Base-by-base conservation (phyloP, 108 stramenopile genomes). In the Discostella pseudostelligera region DNA sequence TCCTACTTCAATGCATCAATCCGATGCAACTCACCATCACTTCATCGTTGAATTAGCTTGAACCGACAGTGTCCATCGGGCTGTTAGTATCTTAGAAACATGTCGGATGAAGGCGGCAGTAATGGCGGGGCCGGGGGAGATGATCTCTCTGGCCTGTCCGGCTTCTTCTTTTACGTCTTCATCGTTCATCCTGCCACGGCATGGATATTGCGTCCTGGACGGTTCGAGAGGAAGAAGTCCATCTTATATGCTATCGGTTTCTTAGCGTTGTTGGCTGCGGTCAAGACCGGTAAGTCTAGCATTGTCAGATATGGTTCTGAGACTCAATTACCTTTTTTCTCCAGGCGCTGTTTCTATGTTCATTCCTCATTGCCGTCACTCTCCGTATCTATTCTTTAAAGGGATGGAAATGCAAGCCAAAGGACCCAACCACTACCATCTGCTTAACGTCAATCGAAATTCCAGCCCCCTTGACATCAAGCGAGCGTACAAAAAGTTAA, bases 171-270 rank as follows among this genome's bases (percentile, higher is more conserved):
- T 56, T 98, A 97, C 67, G 81, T 88, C 25, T 86, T 97, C 65
- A 94, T 98, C 58, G 95, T 98, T 7, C 96, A 97, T 78, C 97
- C 97, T n/a, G 82, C 90, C 47, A 95, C 94, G 24, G 88, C 94
- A 50, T 98, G 96, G 95, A 95, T 98, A 49, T 81, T 98, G 39
- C 82, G 85, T n/a, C 96, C 97, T 5, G 92, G 94, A 29, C 80
- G 96, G 49, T 96, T 98, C 65, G 84, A 89, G 68, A 87, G 92
- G 56, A 83, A 88, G 62, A 89, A 90, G 80, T 88, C 89, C 39
- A 94, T 97, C 56, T 80, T 93, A 64, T 97, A 97, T 59, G 97
- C 97, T 8, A 97, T 97, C 79, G 83, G 80, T 9, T 97, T 98
- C 59, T 80, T 98, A n/a, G 86, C 95, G 0, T 77, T 80, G 20